A percentile compares a stretch with the other conserved stretches of the same genome.
These are phyloP conservation scores for Gamarada debralockiae DNA, from an alignment of 495 filamentous ascomycete genomes.

Conservation along the genomic window DNA sequence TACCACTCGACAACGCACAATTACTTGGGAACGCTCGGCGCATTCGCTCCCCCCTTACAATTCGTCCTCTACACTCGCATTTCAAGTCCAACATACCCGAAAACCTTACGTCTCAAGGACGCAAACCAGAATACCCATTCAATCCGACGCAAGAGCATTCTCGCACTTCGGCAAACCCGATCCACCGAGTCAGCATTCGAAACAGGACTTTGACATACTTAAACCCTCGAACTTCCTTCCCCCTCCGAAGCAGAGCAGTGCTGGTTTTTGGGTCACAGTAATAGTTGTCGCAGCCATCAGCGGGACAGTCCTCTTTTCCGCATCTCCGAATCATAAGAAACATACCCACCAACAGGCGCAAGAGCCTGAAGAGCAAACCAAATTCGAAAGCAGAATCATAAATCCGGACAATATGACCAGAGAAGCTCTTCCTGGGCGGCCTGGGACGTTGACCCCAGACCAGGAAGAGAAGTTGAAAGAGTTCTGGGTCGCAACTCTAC, in stretches of 20 bases:
- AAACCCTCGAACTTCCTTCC: background rate
- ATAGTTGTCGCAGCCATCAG: slow-evolving; percentile 1
- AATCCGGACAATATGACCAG: slow-evolving; percentile 21
- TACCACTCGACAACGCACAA: background rate
- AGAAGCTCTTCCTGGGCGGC: slow-evolving; percentile 53
- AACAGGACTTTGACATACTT: background rate
- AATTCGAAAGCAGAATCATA: background rate
- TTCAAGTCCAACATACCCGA: background rate
- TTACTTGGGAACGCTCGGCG: background rate
- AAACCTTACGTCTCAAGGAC: background rate
- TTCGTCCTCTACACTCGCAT: background rate
- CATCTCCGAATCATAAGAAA: background rate
- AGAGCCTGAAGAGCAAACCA: background rate
- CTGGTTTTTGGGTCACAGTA: slow-evolving; percentile 8
- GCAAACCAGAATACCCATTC: slow-evolving; percentile 58
- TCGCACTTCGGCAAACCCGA: slow-evolving; percentile 67
- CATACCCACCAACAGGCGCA: background rate
- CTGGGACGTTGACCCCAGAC: slow-evolving; percentile 82
- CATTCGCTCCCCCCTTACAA: background rate
- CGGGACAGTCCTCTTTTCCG: slow-evolving; percentile 6
- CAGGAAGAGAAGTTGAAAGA: slow-evolving; percentile 86
- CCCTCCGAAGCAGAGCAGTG: slow-evolving; percentile 4
- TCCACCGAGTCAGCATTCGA: slow-evolving; percentile 33
- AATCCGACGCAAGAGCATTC: slow-evolving; percentile 70
- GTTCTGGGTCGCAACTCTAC: slow-evolving; percentile 75